These are phyloP conservation scores for Russula emetica DNA, from an alignment of 768 basidiomycete species.

Conservation along the genomic window DNA sequence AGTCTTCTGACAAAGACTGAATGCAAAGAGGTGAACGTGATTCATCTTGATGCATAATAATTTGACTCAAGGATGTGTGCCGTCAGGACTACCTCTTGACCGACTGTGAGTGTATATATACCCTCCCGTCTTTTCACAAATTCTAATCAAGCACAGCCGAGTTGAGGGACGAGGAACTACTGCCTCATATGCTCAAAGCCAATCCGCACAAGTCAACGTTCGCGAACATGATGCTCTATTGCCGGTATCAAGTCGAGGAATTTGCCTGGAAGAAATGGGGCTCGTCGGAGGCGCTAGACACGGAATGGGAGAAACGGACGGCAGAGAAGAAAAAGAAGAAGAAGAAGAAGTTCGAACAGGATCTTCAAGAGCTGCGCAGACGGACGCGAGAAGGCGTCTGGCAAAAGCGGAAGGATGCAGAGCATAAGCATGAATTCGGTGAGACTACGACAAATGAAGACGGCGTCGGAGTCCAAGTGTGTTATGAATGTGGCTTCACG, in stretches of 20 bases:
- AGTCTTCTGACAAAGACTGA: conserved; percentile 96
- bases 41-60: background rate
- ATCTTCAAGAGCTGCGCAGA: conserved; percentile 75
- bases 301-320: conserved; percentile 75
- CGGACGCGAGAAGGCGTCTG: conserved; percentile 86
- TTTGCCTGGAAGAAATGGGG: conserved; percentile 99
- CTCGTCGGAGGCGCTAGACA: conserved; percentile 83
- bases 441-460: conserved; percentile 48
- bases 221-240: conserved; percentile 98
- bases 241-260: conserved; percentile 89
- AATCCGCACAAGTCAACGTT: conserved; percentile 95
- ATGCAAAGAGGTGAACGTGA: conserved; percentile 75
- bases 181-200: conserved; percentile 90
- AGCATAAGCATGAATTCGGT: conserved; percentile 85
- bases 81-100: conserved; percentile 88
- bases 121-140: background rate
- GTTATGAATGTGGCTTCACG: conserved; percentile 86
- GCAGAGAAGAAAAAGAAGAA: conserved; percentile 85
- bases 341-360: conserved; percentile 92
- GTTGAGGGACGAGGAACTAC: conserved; percentile 81
- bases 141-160: conserved; percentile 56
- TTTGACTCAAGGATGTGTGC: background rate
- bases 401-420: conserved; percentile 80
- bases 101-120: conserved; percentile 55
- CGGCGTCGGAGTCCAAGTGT: conserved; percentile 65